Percentiles rank a stretch among this genome's conserved stretches.
Conservation (phyloP, 208 protist species). For the Angomonas ambiguus region DNA sequence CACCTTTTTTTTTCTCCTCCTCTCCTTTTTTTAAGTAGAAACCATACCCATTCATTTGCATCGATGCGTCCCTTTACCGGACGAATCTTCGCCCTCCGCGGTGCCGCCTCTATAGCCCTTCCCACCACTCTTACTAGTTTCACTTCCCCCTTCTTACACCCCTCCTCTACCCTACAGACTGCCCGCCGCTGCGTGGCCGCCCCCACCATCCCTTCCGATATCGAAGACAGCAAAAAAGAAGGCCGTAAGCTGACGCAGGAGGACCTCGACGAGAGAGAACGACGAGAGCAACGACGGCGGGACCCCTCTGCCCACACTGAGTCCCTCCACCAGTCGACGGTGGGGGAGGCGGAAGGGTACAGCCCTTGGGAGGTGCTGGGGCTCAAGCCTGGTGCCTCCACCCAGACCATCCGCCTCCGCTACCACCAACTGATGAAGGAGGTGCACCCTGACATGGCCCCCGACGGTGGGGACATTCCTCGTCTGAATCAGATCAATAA, state of each 20-base stretch:
- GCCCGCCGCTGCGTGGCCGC: conserved; percentile 21
- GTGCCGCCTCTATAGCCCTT: background rate
- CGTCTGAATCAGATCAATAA: conserved; percentile 86
- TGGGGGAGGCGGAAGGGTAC: conserved; percentile 49
- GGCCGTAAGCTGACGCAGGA: conserved; percentile 49
- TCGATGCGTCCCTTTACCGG: background rate
- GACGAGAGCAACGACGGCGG: conserved; percentile 25
- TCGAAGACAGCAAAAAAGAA: conserved; percentile 38
- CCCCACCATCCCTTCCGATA: conserved; percentile 59
- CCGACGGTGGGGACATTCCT: conserved; percentile 74
- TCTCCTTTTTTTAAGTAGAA: background rate
- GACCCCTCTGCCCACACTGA: conserved; percentile 26
- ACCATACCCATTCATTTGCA: background rate
- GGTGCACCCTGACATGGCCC: conserved; percentile 77
- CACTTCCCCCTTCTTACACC: background rate
- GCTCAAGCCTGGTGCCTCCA: conserved; percentile 62
- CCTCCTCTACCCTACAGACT: background rate
- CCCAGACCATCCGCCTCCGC: conserved; percentile 65
- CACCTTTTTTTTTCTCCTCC: conserved; percentile 1
- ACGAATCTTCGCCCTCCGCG: background rate
- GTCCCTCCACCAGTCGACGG: conserved; percentile 9
- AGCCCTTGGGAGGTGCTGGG: conserved; percentile 84
- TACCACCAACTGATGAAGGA: conserved; percentile 86
- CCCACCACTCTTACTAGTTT: background rate
- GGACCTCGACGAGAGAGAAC: conserved; percentile 36